Evolutionary conservation across 1,139 yeast genomes (phyloP), one percentile per base, ranked within the genome.

Genomic region (Debaryomyces udenii): DNA sequence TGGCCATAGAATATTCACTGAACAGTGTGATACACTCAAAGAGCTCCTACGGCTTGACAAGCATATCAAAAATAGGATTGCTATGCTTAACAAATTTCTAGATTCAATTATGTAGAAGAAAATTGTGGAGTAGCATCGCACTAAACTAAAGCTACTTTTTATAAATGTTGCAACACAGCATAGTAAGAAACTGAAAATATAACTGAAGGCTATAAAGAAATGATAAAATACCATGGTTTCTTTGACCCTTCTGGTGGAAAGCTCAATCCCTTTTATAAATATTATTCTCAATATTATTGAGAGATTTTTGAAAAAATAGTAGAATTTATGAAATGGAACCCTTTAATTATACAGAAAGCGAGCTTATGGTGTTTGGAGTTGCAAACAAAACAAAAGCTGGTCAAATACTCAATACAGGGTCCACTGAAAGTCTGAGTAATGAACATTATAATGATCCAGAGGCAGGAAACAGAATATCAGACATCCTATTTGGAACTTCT

Each of bases 161-260:
- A 6, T 34, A 11, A 34, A 34, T 34, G 30, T 26, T 34, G 37
- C 29, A 34, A 26, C 26, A 23, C 20, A 18, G 37, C 37, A 34
- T 34, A 34, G 16, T 23, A 34, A 34, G 37, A 34, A 34, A 34
- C 5, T n/a, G 28, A 11, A 11, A 20, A 20, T 20, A 6, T 7
- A 20, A 7, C 5, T 20, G 22, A 20, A 20, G 18, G 22, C 20
- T 32, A 32, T 32, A 32, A 32, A 32, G 35, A 31, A 31, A 31
- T 24, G 20, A 32, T 6, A 13, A 32, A 22, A 20, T 20, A 7
- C 7, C 22, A 6, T 5, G 22, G 22, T 7, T 7, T 20, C 7
- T 20, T 7, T 20, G 5, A 6, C 7, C 22, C 5, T 5, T n/a
- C n/a, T n/a, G n/a, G n/a, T n/a, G n/a, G n/a, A n/a, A n/a, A n/a